Conservation (phyloP, 257 asterid species). For the Agastache rugosa region DNA sequence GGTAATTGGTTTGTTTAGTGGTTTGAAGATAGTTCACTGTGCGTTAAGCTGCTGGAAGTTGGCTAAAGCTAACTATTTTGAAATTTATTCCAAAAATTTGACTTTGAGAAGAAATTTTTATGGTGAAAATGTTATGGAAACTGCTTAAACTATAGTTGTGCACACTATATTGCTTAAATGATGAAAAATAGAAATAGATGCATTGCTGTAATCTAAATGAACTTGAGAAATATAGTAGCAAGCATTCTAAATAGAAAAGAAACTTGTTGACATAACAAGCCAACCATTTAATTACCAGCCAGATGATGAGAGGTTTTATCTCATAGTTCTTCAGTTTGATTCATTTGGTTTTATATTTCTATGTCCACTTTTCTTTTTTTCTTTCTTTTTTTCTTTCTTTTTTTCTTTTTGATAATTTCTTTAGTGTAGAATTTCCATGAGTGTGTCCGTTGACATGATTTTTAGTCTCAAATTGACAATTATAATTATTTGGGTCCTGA, state of each 20-base stretch:
- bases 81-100: background rate
- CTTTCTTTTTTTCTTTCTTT: too few species aligned
- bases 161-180: slow-evolving; percentile 2
- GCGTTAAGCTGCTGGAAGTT: slow-evolving; percentile 19
- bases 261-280: too few species aligned
- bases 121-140: slow-evolving; percentile 10
- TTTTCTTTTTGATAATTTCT: too few species aligned
- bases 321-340: too few species aligned
- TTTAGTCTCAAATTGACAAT: too few species aligned
- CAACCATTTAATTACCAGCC: background rate
- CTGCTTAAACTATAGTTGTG: background rate
- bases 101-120: background rate
- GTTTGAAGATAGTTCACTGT: slow-evolving; percentile 19
- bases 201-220: background rate
- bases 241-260: slow-evolving; percentile 2
- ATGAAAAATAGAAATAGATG: slow-evolving; percentile 22
- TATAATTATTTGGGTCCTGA: too few species aligned
- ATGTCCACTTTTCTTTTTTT: too few species aligned
- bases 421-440: too few species aligned
- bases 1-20: slow-evolving; percentile 15
- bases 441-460: too few species aligned
- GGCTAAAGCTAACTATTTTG: background rate
- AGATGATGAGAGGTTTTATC: background rate
- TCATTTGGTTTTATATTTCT: too few species aligned
- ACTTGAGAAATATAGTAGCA: background rate